Base-by-base conservation (phyloP, 2,329 filamentous ascomycete genomes). In the Neurospora sp. region DNA sequence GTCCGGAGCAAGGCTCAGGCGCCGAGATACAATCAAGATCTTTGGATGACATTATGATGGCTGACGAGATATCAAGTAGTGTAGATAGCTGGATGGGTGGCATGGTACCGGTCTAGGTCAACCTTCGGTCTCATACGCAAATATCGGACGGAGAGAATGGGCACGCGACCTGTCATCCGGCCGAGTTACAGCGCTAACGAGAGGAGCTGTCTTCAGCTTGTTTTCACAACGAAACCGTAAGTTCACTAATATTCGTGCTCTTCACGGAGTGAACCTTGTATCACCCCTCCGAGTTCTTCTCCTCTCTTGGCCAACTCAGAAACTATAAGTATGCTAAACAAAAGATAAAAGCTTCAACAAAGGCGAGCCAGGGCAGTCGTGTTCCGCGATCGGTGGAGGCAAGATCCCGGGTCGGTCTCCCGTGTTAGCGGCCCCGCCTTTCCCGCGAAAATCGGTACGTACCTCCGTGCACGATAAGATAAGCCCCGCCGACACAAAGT, bases 401-500 rank as follows among this genome's bases (percentile, higher is more conserved):
- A 62, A 33, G 52, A 62, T 62, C 28, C 28, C 52, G 23, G 52
- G 52, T 62, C 8, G 28, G 28, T 62, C 13, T 62, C 52, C 52
- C 52, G 52, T 33, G 52, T 62, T 36, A 62, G 52, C 52, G 52
- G 52, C 52, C 52, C 52, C 43, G 39, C 13, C 28, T 66, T 58
- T 69, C 73, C 72, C 72, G 70, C 71, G 69, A 42, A 46, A n/a
- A 33, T 62, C 23, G 23, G 52, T 33, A 62, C 15, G 23, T 36
- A 43, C 58, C 38, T 66, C 67, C 38, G n/a, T 19, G 4, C 5
- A 28, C 67, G 74, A 75, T 75, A 75, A 75, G 74, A 74, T 74
- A 75, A 75, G 70, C 73, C 71, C 73, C 73, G 68, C 73, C 72
- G 71, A 66, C 28, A 66, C 28, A 70, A 68, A 38, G 28, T 62